phyloP scores from a whole-genome alignment of 306 rosid genomes.

The Alnus rubra region DNA sequence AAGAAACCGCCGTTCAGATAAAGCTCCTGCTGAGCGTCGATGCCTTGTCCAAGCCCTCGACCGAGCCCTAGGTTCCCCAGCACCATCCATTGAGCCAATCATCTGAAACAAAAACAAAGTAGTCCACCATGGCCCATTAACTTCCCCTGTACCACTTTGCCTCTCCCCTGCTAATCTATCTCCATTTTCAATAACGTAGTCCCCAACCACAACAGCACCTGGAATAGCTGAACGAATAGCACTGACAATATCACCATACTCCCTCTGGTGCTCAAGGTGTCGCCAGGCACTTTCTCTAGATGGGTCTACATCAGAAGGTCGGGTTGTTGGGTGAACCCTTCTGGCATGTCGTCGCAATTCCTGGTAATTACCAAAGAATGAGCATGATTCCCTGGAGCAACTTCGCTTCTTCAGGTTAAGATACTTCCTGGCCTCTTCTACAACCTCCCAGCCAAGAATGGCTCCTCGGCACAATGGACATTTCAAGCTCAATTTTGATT shows the following conservation, averaged over 20 bases:
- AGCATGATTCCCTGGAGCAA: conserved; percentile 86
- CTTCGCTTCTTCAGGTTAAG: conserved; percentile 85
- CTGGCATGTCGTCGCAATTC: conserved; percentile 92
- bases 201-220: conserved; percentile 84
- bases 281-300: conserved; percentile 80
- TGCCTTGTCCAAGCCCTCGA: conserved; percentile 76
- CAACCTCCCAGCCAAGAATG: conserved; percentile 79
- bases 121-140: conserved; percentile 67
- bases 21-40: conserved; percentile 50
- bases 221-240: conserved; percentile 89
- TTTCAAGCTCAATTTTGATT: conserved; percentile 57
- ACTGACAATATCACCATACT: conserved; percentile 85
- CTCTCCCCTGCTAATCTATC: conserved; percentile 60
- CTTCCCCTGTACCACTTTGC: conserved; percentile 44
- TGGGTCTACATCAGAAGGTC: conserved; percentile 79
- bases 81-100: conserved; percentile 68
- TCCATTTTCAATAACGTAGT: conserved; percentile 84
- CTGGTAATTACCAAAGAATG: conserved; percentile 78
- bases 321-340: conserved; percentile 76
- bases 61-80: conserved; percentile 64
- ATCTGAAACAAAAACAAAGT: conserved; percentile 75
- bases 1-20: conserved; percentile 61
- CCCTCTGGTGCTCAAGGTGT: conserved; percentile 83
- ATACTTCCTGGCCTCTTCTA: conserved; percentile 81
- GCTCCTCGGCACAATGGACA: conserved; percentile 89